These are phyloP conservation scores for Geoglossum cookeanum DNA, from an alignment of 2,329 filamentous ascomycete species.

Conservation along the genomic window DNA sequence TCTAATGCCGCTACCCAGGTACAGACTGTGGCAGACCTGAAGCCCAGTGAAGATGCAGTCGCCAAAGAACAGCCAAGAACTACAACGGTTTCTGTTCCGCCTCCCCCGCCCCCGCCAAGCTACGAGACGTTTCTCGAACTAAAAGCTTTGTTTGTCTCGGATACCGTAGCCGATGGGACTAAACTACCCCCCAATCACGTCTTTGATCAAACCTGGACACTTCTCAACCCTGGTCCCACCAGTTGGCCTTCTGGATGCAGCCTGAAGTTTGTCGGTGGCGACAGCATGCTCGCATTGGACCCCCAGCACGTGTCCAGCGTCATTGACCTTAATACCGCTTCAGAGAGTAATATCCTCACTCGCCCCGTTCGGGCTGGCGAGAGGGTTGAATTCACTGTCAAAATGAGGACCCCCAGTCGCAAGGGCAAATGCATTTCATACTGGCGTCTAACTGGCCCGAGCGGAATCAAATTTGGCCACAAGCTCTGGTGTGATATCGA, in stretches of 20 bases:
- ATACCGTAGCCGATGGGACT: slow-evolving; percentile 64
- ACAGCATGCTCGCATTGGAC: slow-evolving; percentile 90
- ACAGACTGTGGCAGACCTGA: slow-evolving; percentile 54
- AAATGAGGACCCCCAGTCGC: slow-evolving; percentile 61
- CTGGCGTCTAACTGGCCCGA: slow-evolving; percentile 76
- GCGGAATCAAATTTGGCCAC: slow-evolving; percentile 73
- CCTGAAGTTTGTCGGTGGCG: slow-evolving; percentile 80
- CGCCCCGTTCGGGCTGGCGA: slow-evolving; percentile 52
- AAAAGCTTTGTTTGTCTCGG: slow-evolving; percentile 54
- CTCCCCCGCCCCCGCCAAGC: slow-evolving; percentile 5
- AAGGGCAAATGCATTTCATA: slow-evolving; percentile 76
- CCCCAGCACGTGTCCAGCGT: slow-evolving; percentile 61
- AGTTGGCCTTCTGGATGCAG: slow-evolving; percentile 80
- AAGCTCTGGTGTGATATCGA: slow-evolving; percentile 87
- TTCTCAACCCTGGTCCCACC: slow-evolving; percentile 62
- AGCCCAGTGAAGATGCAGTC: slow-evolving; percentile 29
- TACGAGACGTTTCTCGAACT: slow-evolving; percentile 17
- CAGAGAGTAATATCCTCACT: slow-evolving; percentile 62
- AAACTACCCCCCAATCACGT: slow-evolving; percentile 47
- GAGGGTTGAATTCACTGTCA: slow-evolving; percentile 61
- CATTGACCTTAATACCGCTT: slow-evolving; percentile 55
- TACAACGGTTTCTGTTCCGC: not conserved
- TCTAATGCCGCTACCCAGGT: slow-evolving; percentile 39
- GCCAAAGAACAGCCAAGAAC: slow-evolving; percentile 11
- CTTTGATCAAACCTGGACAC: slow-evolving; percentile 81